Conservation (phyloP, 2,329 filamentous ascomycete species). For the Xylaria arbuscula region DNA sequence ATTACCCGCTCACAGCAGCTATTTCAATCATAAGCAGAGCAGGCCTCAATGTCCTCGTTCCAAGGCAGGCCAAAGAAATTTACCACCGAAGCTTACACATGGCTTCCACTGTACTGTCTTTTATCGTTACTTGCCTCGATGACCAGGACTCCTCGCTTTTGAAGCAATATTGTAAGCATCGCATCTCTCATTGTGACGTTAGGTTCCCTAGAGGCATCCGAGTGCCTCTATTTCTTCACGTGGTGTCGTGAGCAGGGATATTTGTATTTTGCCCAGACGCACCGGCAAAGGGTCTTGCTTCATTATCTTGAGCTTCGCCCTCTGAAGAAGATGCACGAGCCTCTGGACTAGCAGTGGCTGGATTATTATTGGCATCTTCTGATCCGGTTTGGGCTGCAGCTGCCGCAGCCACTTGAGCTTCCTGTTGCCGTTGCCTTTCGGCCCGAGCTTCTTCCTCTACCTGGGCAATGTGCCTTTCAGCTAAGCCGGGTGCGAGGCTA, state of each 20-base stretch:
- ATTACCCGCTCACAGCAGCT: slow-evolving; percentile 12
- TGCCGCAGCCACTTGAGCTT: slow-evolving; percentile 54
- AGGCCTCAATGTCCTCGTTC: slow-evolving; percentile 9
- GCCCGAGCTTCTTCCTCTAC: slow-evolving; percentile 63
- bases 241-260: neutral
- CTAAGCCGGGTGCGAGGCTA: slow-evolving; percentile 73
- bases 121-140: slow-evolving; percentile 12
- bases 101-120: neutral
- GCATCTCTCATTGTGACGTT: neutral
- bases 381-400: slow-evolving; percentile 46
- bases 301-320: neutral
- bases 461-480: slow-evolving; percentile 72
- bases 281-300: slow-evolving; percentile 12
- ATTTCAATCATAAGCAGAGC: slow-evolving; percentile 7
- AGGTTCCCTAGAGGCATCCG: neutral
- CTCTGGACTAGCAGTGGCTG: slow-evolving; percentile 12
- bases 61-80: slow-evolving; percentile 19
- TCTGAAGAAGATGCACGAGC: slow-evolving; percentile 9
- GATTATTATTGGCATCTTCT: slow-evolving; percentile 25
- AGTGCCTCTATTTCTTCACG: slow-evolving; percentile 8
- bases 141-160: neutral
- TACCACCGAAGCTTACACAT: slow-evolving; percentile 15
- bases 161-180: slow-evolving; percentile 11
- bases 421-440: slow-evolving; percentile 59
- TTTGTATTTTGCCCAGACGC: slow-evolving; percentile 12